A percentile compares a stretch with the other conserved stretches of the same genome.
Conservation (phyloP, 2,329 filamentous ascomycete species). For the Zasmidium cellare region DNA sequence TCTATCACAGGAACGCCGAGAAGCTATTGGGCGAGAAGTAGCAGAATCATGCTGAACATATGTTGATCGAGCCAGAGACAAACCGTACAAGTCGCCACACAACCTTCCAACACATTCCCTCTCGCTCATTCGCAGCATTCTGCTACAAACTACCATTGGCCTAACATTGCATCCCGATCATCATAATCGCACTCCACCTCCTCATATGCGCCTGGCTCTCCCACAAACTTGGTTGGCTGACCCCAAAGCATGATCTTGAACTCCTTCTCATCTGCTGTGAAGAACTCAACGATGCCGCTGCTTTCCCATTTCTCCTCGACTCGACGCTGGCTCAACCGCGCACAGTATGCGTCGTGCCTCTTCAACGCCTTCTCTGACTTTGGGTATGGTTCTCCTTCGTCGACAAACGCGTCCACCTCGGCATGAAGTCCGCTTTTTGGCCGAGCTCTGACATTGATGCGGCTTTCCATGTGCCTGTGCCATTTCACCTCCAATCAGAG, state of each 20-base stretch:
- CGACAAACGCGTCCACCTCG: neutral
- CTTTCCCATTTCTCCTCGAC: neutral
- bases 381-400: neutral
- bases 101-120: too few species aligned
- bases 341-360: neutral
- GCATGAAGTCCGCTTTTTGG: neutral
- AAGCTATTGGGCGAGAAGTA: conserved; percentile 16
- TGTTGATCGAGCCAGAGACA: neutral
- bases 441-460: neutral
- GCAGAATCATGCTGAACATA: neutral
- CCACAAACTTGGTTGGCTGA: neutral
- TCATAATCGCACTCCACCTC: neutral
- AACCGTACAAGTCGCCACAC: too few species aligned
- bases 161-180: too few species aligned
- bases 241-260: neutral
- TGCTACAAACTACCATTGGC: neutral
- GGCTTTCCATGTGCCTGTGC: neutral
- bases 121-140: too few species aligned
- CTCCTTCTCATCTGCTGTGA: neutral
- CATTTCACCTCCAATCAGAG: neutral
- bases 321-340: neutral
- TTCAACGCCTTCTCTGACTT: neutral
- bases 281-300: conserved; percentile 4
- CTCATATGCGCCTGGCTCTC: neutral
- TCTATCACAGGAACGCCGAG: conserved; percentile 43